These are phyloP conservation scores for Wolfiporia cocos DNA, from an alignment of 1,284 basidiomycete genomes.

Conservation along the genomic window DNA sequence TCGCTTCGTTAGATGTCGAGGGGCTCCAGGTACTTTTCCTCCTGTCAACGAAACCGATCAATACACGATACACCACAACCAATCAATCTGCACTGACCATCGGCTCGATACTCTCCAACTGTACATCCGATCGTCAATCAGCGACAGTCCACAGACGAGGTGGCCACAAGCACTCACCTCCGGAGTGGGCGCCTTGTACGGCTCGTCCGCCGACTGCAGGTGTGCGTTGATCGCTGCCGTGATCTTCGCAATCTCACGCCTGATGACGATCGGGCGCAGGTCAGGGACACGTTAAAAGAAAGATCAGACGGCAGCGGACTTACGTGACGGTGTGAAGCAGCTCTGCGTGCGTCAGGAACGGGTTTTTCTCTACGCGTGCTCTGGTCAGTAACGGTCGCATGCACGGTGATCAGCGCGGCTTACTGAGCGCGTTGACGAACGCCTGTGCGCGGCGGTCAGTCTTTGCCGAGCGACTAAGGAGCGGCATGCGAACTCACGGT, in stretches of 20 bases:
- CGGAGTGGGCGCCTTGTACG: constrained; percentile 1
- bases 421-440: constrained; percentile 14
- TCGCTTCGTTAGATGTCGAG: not conserved
- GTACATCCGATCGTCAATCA: not conserved
- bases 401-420: no score
- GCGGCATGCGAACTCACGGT: constrained; percentile 7
- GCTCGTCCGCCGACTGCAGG: not conserved
- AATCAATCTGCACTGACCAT: constrained; percentile 1
- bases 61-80: no score
- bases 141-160: not conserved
- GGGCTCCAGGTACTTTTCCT: not conserved
- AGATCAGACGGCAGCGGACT: no score
- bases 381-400: not conserved
- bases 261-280: no score
- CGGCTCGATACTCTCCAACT: constrained; percentile 5
- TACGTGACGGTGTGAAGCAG: constrained; percentile 15
- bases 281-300: no score
- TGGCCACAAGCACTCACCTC: constrained; percentile 5
- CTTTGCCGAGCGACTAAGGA: not conserved
- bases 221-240: constrained; percentile 5
- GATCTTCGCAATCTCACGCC: constrained; percentile 8
- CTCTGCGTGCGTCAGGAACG: constrained; percentile 13
- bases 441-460: constrained; percentile 7
- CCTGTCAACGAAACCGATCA: no score
- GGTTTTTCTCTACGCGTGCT: constrained; percentile 10